phyloP scores from a whole-genome alignment of 1,284 basidiomycete species.

The Hemileccinum hortonii region DNA sequence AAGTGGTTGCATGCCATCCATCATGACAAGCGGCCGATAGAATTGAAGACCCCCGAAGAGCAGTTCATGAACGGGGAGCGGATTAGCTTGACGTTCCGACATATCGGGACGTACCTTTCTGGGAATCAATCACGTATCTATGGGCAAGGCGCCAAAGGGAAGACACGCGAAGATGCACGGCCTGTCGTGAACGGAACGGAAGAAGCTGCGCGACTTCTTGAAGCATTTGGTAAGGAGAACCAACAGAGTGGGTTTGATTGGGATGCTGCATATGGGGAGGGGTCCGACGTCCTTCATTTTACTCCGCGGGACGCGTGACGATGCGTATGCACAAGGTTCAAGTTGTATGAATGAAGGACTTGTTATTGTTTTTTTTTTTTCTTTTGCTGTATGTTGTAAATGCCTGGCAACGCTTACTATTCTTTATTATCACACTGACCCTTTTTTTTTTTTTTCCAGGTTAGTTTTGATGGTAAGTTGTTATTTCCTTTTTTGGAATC shows the following conservation, averaged over 20 bases:
- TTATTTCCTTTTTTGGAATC: slow-evolving; percentile 30
- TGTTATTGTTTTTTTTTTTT: slow-evolving; percentile 22
- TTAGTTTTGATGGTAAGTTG: slow-evolving; percentile 28
- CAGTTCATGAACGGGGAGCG: slow-evolving; percentile 54
- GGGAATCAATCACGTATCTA: slow-evolving; percentile 51
- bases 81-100: slow-evolving; percentile 75
- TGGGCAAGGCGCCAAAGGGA: slow-evolving; percentile 67
- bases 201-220: slow-evolving; percentile 51
- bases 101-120: slow-evolving; percentile 70
- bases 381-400: slow-evolving; percentile 9
- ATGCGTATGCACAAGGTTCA: slow-evolving; percentile 13
- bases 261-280: slow-evolving; percentile 59
- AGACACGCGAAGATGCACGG: slow-evolving; percentile 50
- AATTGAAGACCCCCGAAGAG: slow-evolving; percentile 54
- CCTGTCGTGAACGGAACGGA: slow-evolving; percentile 50
- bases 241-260: slow-evolving; percentile 66
- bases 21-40: slow-evolving; percentile 61
- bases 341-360: slow-evolving; percentile 18
- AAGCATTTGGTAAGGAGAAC: slow-evolving; percentile 71
- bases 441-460: too few relatives aligned
- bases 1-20: slow-evolving; percentile 71
- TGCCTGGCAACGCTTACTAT: slow-evolving; percentile 27
- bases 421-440: slow-evolving; percentile 8
- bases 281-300: slow-evolving; percentile 69
- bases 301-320: slow-evolving; percentile 20